Evolutionary conservation across 1,284 basidiomycete species (phyloP), one percentile per base, ranked within the genome.

Genomic region (Heterobasidion parviporum): DNA sequence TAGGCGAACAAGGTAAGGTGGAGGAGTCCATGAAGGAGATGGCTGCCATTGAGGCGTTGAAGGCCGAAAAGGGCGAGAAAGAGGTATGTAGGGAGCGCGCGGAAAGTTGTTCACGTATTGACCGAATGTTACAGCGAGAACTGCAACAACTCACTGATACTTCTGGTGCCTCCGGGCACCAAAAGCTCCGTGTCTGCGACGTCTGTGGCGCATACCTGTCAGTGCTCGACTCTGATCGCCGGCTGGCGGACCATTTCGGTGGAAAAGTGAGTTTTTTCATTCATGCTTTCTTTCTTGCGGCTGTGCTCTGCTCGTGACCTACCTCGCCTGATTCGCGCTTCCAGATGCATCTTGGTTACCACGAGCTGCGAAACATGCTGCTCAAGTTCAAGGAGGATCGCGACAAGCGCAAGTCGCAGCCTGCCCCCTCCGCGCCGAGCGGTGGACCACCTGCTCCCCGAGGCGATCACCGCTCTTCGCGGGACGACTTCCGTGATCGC

Each of bases 141-240:
- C 78, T 99, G 56, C 94, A 98, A 74, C 88, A 95, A 70, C 77
- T 99, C 58, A 98, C 96, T 56, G 97, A 99, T 71, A 99, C 94
- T 45, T 96, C 95, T 52, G 97, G 97, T 59, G 97, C 97, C 2
- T 97, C 93, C 58, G 97, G 97, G 32, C 96, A 99, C 76, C 97
- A 99, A 74, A 99, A 99, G 74, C 78, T 99, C 65, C 87, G 97
- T 61, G 97, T 99, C 32, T 99, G 97, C 75, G 97, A 99, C 75
- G 95, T 98, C 44, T 99, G 97, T 71, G 97, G 97, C 67, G 97
- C 97, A 18, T 99, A 99, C 76, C 80, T 99, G 50, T 97, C 93
- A 36, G 93, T 99, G 34, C 80, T 99, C 58, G 97, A 99, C 73
- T 98, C 95, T 60, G 97, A 99, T 77, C 87, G 97, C 70, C 93